Conservation (phyloP, 345 rosid species). For the Acer saccharum region DNA sequence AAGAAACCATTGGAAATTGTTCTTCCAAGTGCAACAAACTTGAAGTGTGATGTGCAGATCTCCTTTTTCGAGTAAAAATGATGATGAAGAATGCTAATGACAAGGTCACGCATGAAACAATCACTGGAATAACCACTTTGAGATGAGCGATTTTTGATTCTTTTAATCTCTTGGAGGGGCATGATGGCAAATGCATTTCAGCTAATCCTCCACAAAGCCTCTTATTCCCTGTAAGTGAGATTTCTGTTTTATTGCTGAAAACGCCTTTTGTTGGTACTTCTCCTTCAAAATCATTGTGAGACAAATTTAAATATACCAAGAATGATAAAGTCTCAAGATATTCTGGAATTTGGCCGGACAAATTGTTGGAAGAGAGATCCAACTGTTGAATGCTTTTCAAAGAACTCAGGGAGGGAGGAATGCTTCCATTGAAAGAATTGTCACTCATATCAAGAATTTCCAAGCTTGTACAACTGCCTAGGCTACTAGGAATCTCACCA, state of each 20-base stretch:
- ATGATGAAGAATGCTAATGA: background rate
- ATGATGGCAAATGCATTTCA: constrained; percentile 21
- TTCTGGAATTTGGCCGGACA: constrained; percentile 12
- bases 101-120: background rate
- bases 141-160: constrained; percentile 6
- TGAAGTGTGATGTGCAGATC: background rate
- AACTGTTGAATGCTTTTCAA: constrained; percentile 11
- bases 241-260: constrained; percentile 11
- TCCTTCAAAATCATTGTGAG: constrained; percentile 19
- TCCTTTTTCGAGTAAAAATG: background rate
- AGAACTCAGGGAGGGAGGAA: constrained; percentile 21
- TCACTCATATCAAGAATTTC: background rate
- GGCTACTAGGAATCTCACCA: constrained; percentile 16
- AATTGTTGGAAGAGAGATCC: constrained; percentile 20
- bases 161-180: background rate
- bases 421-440: constrained; percentile 13
- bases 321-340: constrained; percentile 7
- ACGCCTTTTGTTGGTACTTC: constrained; percentile 20
- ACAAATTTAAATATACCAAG: constrained; percentile 6
- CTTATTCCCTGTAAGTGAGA: constrained; percentile 17
- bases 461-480: constrained; percentile 13
- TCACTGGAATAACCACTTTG: background rate
- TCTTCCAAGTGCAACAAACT: background rate
- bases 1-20: constrained; percentile 10
- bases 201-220: constrained; percentile 13